These are phyloP conservation scores for Penicillium canescens DNA, from an alignment of 495 filamentous ascomycete species.

Conservation along the genomic window DNA sequence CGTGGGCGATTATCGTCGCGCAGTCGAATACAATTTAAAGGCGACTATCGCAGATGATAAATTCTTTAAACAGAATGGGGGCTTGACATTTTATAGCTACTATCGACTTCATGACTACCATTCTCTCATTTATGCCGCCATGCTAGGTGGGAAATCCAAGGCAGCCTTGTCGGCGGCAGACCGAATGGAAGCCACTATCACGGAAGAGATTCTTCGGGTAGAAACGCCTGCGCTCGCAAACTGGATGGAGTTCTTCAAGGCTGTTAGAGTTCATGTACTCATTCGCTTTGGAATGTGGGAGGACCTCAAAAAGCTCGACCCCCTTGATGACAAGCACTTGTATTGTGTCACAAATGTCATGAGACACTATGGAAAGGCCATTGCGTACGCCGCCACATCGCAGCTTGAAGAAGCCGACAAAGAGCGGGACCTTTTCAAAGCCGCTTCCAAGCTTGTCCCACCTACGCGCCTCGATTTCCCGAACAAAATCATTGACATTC, in stretches of 20 bases:
- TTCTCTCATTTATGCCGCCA: constrained; percentile 64
- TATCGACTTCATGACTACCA: constrained; percentile 64
- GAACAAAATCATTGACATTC: constrained; percentile 55
- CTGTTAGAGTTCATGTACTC: constrained; percentile 58
- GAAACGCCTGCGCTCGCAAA: constrained; percentile 63
- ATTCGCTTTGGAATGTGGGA: constrained; percentile 64
- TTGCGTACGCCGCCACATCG: constrained; percentile 54
- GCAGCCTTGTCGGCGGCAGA: constrained; percentile 51
- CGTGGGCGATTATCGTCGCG: constrained; percentile 60
- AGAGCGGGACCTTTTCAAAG: constrained; percentile 42
- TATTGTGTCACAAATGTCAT: constrained; percentile 61
- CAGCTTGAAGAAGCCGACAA: constrained; percentile 42
- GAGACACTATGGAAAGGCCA: constrained; percentile 57
- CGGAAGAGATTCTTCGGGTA: constrained; percentile 54
- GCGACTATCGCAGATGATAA: constrained; percentile 58
- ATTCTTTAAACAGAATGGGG: constrained; percentile 47
- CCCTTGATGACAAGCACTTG: constrained; percentile 48
- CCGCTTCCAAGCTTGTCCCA: constrained; percentile 47
- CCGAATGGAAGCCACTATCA: constrained; percentile 50
- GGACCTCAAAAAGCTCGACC: constrained; percentile 46
- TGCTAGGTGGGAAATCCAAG: constrained; percentile 59
- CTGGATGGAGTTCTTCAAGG: constrained; percentile 65
- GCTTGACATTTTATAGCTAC: constrained; percentile 60
- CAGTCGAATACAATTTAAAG: constrained; percentile 55
- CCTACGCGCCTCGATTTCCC: constrained; percentile 49